These are phyloP conservation scores for Fusarium guadeloupense DNA, from an alignment of 2,329 filamentous ascomycete genomes.

Conservation along the genomic window DNA sequence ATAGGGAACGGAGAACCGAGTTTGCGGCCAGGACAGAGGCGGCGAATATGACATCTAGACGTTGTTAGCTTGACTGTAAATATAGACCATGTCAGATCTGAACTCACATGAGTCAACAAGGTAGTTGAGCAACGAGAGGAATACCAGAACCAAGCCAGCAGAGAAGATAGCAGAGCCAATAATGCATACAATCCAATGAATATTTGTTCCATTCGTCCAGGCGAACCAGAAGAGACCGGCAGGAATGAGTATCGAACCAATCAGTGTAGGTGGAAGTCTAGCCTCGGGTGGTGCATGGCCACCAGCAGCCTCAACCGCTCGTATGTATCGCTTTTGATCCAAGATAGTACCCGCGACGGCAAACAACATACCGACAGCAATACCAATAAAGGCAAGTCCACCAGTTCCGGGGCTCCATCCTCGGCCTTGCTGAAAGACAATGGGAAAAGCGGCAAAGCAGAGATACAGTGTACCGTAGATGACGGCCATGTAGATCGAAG, in stretches of 20 bases:
- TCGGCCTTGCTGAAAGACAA: conserved; percentile 68
- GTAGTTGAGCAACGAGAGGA: conserved; percentile 73
- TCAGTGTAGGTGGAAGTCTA: conserved; percentile 66
- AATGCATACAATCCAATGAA: conserved; percentile 67
- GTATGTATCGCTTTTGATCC: conserved; percentile 64
- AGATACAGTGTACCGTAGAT: conserved; percentile 65
- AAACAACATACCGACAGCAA: conserved; percentile 69
- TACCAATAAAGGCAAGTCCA: conserved; percentile 70
- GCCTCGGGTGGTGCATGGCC: conserved; percentile 71
- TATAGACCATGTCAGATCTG: not conserved
- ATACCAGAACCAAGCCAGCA: conserved; percentile 68
- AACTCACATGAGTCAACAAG: conserved; percentile 68
- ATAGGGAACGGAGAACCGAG: conserved; percentile 74
- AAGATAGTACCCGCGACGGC: conserved; percentile 62
- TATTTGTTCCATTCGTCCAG: conserved; percentile 65
- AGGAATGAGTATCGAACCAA: conserved; percentile 68
- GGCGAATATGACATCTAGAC: conserved; percentile 73
- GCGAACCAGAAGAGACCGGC: conserved; percentile 72
- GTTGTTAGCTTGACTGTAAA: conserved; percentile 21
- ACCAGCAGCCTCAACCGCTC: conserved; percentile 55
- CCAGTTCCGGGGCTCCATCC: conserved; percentile 68
- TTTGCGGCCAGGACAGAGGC: conserved; percentile 79
- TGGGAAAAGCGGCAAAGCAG: conserved; percentile 64
- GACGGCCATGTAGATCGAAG: conserved; percentile 71
- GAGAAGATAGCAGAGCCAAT: conserved; percentile 60